Evolutionary conservation across 148 eudicot genomes (phyloP), one percentile per base, ranked within the genome.

Genomic region (Amaranthus hypochondriacus): DNA sequence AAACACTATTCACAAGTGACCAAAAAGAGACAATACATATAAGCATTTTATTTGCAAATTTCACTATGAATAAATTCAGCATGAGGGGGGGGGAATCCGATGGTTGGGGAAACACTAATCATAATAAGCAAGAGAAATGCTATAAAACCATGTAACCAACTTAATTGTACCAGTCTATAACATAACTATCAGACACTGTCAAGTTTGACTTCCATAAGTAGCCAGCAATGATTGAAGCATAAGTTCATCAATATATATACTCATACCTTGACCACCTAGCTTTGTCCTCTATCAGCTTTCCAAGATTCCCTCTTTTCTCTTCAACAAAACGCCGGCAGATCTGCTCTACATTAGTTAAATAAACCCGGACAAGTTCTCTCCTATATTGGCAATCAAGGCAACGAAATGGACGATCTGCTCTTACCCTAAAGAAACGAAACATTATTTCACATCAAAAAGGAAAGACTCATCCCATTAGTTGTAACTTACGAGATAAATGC

Each of bases 191-290:
- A 9, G n/a, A 47, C 4, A 62, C 1, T 12, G 9, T 46, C 61
- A 57, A 0, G 46, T 21, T 67, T 2, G 2, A 12, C 43, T 3
- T 54, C 39, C 55, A 21, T 13, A 67, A 78, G 11, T 18, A 56
- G 39, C 72, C 47, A 54, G 59, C 67, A 70, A 48, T n/a, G 66
- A n/a, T 56, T 55, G 58, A 11, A 66, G 42, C 52, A n/a, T 28
- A 42, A 66, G 62, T 60, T 61, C 48, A 48, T 11, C 3, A 11
- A 57, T 10, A 55, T 15, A 47, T 9, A 72, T 61, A 50, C 53
- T 63, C 42, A 49, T 89, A 93, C 98, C 98, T 93, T 81, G 93
- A 84, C 96, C 98, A 90, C 83, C 89, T 89, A 78, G 88, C 93
- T 75, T 90, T 89, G 81, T 93, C 96, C 83, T 89, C 96, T 76